Percentiles rank a stretch among this genome's conserved stretches.
These are phyloP conservation scores for Tylopilus vinaceipallidus DNA, from an alignment of 768 basidiomycete genomes.

Conservation along the genomic window DNA sequence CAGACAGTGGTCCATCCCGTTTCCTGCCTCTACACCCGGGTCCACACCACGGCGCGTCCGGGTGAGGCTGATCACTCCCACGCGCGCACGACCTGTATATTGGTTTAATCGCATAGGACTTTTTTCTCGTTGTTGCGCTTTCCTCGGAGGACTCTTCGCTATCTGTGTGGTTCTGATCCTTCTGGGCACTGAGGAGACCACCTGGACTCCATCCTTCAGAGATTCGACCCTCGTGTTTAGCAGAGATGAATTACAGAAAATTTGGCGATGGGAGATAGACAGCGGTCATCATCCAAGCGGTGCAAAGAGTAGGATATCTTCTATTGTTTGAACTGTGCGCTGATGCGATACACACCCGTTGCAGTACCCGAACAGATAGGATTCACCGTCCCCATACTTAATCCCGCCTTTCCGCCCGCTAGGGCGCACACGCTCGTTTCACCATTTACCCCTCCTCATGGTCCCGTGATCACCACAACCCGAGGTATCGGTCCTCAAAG, in stretches of 20 bases:
- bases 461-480: slow-evolving; percentile 43
- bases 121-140: slow-evolving; percentile 49
- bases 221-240: slow-evolving; percentile 70
- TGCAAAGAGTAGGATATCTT: slow-evolving; percentile 52
- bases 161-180: slow-evolving; percentile 42
- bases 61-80: slow-evolving; percentile 53
- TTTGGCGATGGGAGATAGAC: slow-evolving; percentile 93
- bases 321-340: slow-evolving; percentile 6
- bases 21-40: slow-evolving; percentile 53
- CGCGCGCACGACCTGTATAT: slow-evolving; percentile 37
- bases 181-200: slow-evolving; percentile 43
- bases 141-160: slow-evolving; percentile 50
- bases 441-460: slow-evolving; percentile 45
- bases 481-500: slow-evolving; percentile 73
- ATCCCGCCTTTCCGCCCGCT: slow-evolving; percentile 64
- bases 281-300: slow-evolving; percentile 87
- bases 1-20: slow-evolving; percentile 50
- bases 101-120: slow-evolving; percentile 55
- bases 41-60: slow-evolving; percentile 56
- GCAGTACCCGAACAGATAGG: slow-evolving; percentile 66
- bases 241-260: slow-evolving; percentile 70
- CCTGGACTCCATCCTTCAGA: slow-evolving; percentile 35
- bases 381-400: slow-evolving; percentile 50
- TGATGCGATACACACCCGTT: slow-evolving; percentile 2
- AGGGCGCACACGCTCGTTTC: slow-evolving; percentile 45